A percentile compares a stretch with the other conserved stretches of the same genome.
These are phyloP conservation scores for Litsea cubeba DNA, from an alignment of 164 flowering plant species.

Conservation along the genomic window DNA sequence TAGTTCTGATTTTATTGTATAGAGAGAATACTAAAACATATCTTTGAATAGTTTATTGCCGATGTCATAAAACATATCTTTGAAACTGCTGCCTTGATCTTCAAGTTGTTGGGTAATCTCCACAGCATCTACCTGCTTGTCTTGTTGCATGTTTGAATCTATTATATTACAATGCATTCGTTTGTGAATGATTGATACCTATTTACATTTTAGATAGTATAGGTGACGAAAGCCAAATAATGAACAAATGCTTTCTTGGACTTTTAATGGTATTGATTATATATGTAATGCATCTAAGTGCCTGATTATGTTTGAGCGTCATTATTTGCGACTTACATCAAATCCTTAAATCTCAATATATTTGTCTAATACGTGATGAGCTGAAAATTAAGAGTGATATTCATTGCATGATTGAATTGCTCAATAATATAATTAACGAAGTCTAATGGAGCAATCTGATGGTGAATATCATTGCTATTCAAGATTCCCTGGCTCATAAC, in stretches of 20 bases:
- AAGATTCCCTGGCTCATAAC: too few relatives aligned
- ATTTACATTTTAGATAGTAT: neutral
- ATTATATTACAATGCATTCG: neutral
- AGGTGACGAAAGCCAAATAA: neutral
- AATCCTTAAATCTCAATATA: too few relatives aligned
- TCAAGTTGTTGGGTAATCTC: neutral
- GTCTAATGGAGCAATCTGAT: too few relatives aligned
- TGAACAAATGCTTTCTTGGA: neutral
- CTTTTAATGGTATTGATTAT: neutral
- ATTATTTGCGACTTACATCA: too few relatives aligned
- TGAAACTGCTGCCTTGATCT: slow-evolving; percentile 11
- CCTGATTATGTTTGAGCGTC: neutral
- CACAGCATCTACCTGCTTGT: neutral
- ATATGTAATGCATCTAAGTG: neutral
- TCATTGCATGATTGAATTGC: too few relatives aligned
- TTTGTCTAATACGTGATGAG: too few relatives aligned
- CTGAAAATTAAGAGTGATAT: too few relatives aligned
- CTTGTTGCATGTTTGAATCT: neutral
- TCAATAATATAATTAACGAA: too few relatives aligned
- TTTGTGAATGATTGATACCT: neutral
- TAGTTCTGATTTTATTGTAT: too few relatives aligned
- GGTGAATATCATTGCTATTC: too few relatives aligned
- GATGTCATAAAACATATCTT: neutral
- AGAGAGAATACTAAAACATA: too few relatives aligned
- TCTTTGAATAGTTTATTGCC: too few relatives aligned